A percentile compares a stretch with the other conserved stretches of the same genome.
Conservation (phyloP, 305 asterid genomes). For the Fraxinus velutina region DNA sequence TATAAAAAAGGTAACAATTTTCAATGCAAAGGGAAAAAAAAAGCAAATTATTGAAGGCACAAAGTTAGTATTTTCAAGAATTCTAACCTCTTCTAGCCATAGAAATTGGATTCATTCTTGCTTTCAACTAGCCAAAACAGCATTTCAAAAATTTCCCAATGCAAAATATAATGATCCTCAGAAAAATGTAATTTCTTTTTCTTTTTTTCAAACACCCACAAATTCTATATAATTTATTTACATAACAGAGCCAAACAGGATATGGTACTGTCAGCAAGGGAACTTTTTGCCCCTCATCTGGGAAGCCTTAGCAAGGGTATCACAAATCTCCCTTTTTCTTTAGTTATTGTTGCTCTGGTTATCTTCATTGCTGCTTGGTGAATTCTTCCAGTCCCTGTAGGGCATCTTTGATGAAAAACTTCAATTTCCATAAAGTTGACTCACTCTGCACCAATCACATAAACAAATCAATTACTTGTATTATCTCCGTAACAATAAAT, state of each 20-base stretch:
- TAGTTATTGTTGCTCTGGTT: constrained; percentile 33
- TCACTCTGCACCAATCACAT: constrained; percentile 49
- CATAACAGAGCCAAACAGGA: background rate
- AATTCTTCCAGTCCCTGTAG: constrained; percentile 47
- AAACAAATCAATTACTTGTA: background rate
- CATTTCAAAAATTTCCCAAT: background rate
- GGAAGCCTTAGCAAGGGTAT: constrained; percentile 34
- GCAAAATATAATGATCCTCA: background rate
- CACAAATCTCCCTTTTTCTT: constrained; percentile 45
- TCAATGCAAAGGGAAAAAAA: background rate
- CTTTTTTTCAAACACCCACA: background rate
- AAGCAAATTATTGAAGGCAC: background rate
- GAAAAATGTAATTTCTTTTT: background rate
- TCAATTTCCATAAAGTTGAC: constrained; percentile 66
- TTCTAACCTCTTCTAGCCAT: background rate
- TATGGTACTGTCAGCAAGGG: constrained; percentile 12
- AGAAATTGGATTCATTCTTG: background rate
- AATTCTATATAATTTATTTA: background rate
- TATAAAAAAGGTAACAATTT: background rate
- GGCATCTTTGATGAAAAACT: constrained; percentile 53
- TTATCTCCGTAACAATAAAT: background rate
- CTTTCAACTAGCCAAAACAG: background rate
- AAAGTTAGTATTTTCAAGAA: background rate
- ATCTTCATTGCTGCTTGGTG: constrained; percentile 33
- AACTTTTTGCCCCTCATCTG: constrained; percentile 46